Evolutionary conservation across 352 stramenopile species (phyloP), one percentile per base, ranked within the genome.

Genomic region (Phytopythium oedochilum): DNA sequence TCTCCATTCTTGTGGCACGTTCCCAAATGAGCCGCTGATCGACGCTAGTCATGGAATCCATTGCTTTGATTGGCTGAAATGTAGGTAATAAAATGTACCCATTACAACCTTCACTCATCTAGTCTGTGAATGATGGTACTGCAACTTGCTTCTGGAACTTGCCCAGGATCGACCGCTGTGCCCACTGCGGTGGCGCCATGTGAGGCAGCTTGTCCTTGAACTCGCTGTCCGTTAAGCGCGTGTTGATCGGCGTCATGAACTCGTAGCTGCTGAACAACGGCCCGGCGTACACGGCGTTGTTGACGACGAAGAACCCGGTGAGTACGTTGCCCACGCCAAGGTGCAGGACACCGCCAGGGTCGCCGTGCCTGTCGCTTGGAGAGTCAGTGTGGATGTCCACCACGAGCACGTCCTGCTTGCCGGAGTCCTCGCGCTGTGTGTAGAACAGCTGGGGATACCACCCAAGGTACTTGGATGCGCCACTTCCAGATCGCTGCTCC

Each of bases 371-470:
- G 2, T 63, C 44, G 0, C 64, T 71, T 4, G 64, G 60, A 14
- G 43, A 36, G n/a, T 73, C 64, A 1, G 68, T 76, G 53, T 73
- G 64, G 14, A 73, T 32, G 23, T 76, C 68, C 6, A 55, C 61
- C 15, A 71, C 68, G 9, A 73, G 17, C 29, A 69, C 54, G 34
- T 76, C 68, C 28, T 43, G 36, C 54, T 71, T 66, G 26, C 58
- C 61, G 11, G 64, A 71, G 46, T 76, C 64, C n/a, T 71, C 47
- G 5, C 47, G 61, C 17, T 60, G 7, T 1, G 47, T 42, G 49
- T 71, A 73, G 25, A 76, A 76, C 11, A 76, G 51, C 2, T 32
- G 48, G 15, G 68, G 68, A 31, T 76, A 78, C 66, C 69, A 75
- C 1, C 54, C 54, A 18, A 46, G 36, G 31, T 55, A 64, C 22